A percentile compares a stretch with the other conserved stretches of the same genome.
Evolutionary conservation across 306 rosid species (phyloP).

Genomic region (Prunus armeniaca): DNA sequence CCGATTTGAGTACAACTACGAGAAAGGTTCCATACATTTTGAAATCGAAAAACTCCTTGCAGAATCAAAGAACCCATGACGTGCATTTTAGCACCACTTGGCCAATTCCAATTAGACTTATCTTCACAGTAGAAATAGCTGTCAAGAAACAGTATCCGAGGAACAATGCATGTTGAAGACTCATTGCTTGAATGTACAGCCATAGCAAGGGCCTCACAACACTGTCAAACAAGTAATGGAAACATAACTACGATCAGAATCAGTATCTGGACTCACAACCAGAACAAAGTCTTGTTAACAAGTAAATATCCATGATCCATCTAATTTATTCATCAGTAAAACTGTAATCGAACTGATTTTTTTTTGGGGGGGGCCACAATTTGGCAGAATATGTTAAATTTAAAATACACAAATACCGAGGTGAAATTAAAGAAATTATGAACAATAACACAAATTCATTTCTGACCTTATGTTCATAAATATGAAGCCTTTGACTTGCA

Average conservation of each 20-base stretch:
- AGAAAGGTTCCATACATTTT: constrained; percentile 31
- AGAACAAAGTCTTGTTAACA: constrained; percentile 9
- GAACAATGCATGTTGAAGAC: constrained; percentile 63
- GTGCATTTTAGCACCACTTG: constrained; percentile 53
- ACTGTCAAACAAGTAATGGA: constrained; percentile 46
- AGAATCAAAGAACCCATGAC: constrained; percentile 84
- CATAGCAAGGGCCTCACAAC: constrained; percentile 72
- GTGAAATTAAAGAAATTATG: neutral
- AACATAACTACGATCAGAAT: constrained; percentile 12
- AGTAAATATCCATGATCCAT: neutral
- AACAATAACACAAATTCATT: constrained; percentile 13
- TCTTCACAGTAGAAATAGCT: constrained; percentile 56
- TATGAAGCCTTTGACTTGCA: constrained; percentile 78
- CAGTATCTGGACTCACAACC: constrained; percentile 9
- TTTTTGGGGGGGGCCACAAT: neutral
- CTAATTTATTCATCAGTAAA: neutral
- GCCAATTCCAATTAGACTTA: constrained; percentile 77
- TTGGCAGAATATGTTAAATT: constrained; percentile 5
- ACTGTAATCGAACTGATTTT: neutral
- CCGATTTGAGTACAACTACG: neutral
- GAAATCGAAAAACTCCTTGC: constrained; percentile 58
- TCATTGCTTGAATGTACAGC: constrained; percentile 59
- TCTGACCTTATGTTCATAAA: constrained; percentile 67
- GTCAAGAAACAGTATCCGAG: constrained; percentile 80
- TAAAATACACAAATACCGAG: neutral